These are phyloP conservation scores for Cladosporium sp. DNA, from an alignment of 2,329 filamentous ascomycete genomes.

Conservation along the genomic window DNA sequence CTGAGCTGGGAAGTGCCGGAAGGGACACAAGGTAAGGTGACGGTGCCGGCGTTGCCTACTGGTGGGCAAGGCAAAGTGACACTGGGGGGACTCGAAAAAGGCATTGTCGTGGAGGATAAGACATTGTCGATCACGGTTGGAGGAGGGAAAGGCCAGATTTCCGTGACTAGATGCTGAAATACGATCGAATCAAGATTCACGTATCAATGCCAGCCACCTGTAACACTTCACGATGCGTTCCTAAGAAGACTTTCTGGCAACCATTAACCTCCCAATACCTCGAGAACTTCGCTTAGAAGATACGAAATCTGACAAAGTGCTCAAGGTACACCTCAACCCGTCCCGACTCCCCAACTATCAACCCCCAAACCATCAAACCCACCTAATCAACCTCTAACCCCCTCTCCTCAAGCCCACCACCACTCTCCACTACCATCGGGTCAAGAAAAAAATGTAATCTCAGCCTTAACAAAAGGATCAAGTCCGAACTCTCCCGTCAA, in stretches of 20 bases:
- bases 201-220: too few relatives aligned
- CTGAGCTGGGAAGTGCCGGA: conserved; percentile 32
- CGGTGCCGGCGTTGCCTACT: conserved; percentile 26
- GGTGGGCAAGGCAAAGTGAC: neutral
- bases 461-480: neutral
- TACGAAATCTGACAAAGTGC: too few relatives aligned
- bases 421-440: neutral
- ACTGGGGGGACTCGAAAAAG: neutral
- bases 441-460: neutral
- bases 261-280: too few relatives aligned
- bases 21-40: conserved; percentile 36
- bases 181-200: neutral
- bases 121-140: neutral
- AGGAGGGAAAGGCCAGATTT: neutral
- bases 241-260: too few relatives aligned
- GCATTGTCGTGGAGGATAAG: neutral
- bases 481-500: neutral
- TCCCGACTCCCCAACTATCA: too few relatives aligned
- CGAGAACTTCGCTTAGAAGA: too few relatives aligned
- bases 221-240: too few relatives aligned
- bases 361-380: too few relatives aligned
- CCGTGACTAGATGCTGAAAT: neutral
- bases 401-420: neutral
- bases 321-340: too few relatives aligned
- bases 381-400: too few relatives aligned